Evolutionary conservation across 768 basidiomycete species (phyloP).

Genomic region (Rhizopogon vesiculosus): DNA sequence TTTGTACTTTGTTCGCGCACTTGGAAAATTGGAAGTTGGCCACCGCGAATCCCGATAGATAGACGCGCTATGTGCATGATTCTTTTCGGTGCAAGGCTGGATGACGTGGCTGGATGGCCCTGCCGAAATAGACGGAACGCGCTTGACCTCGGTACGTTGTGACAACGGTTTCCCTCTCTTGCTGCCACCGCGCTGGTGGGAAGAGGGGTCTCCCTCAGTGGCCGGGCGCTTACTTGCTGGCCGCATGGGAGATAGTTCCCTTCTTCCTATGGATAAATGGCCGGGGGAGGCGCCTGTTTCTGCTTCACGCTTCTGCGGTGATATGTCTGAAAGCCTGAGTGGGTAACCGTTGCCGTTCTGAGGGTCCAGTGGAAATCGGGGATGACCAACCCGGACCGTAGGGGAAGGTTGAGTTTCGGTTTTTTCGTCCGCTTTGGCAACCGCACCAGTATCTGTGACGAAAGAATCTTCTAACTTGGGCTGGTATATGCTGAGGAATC

Average conservation of each 20-base stretch:
- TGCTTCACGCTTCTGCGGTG: constrained; percentile 29
- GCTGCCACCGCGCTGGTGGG: constrained; percentile 14
- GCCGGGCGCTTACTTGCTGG: constrained; percentile 45
- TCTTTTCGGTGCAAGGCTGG: constrained; percentile 6
- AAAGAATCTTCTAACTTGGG: constrained; percentile 11
- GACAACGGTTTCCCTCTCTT: constrained; percentile 28
- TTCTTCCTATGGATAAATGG: constrained; percentile 15
- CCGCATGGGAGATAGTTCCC: constrained; percentile 34
- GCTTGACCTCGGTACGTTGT: constrained; percentile 3
- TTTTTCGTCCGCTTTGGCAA: constrained; percentile 7
- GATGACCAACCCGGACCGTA: background rate
- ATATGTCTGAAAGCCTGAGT: constrained; percentile 49
- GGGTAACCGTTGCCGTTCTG: constrained; percentile 9
- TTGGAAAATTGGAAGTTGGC: constrained; percentile 14
- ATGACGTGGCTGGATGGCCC: constrained; percentile 5
- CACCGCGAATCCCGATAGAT: constrained; percentile 2
- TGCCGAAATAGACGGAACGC: constrained; percentile 14
- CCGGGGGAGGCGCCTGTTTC: constrained; percentile 6
- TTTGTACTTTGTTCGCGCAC: constrained; percentile 25
- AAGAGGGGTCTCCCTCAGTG: constrained; percentile 18
- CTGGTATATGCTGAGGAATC: constrained; percentile 26
- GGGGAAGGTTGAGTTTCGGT: constrained; percentile 6
- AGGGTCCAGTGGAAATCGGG: background rate
- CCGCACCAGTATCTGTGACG: constrained; percentile 4
- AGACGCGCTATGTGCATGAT: constrained; percentile 4